A percentile compares a stretch with the other conserved stretches of the same genome.
Evolutionary conservation across 225 moss, liverwort and hornwort genomes (phyloP).

Genomic region (Physcomitrellopsis africana): DNA sequence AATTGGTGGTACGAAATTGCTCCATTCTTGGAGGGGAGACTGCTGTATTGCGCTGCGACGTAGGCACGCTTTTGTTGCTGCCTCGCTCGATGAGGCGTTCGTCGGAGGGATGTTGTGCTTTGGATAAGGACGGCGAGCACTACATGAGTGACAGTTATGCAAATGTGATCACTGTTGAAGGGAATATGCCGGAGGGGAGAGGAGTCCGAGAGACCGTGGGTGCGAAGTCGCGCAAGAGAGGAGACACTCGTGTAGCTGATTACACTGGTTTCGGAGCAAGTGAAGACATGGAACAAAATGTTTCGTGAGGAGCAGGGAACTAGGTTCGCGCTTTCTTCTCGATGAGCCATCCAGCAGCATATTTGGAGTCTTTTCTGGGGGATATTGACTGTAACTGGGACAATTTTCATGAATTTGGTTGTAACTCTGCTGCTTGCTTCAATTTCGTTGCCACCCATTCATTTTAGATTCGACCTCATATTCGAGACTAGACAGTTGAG

Average conservation of each 20-base stretch:
- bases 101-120: too few species aligned
- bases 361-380: background rate
- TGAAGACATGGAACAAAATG: slow-evolving; percentile 92
- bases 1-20: too few species aligned
- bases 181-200: slow-evolving; percentile 19
- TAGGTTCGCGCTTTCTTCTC: slow-evolving; percentile 34
- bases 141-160: slow-evolving; percentile 21
- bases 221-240: slow-evolving; percentile 34
- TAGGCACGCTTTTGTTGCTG: too few species aligned
- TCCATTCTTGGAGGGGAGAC: too few species aligned
- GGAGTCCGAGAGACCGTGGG: slow-evolving; percentile 14
- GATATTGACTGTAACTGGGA: background rate
- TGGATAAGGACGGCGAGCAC: slow-evolving; percentile 34
- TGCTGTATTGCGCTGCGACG: too few species aligned
- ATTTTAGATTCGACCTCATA: too few species aligned
- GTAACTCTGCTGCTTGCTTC: too few species aligned
- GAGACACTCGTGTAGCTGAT: slow-evolving; percentile 50
- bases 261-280: slow-evolving; percentile 96
- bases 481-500: background rate
- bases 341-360: background rate
- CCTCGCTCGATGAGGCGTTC: too few species aligned
- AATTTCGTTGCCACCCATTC: too few species aligned
- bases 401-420: background rate
- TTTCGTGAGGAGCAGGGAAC: slow-evolving; percentile 79
- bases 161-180: slow-evolving; percentile 29